Evolutionary conservation across 2,329 filamentous ascomycete genomes (phyloP), one percentile per base, ranked within the genome.

Genomic region (Aspergillus aculeatinus): DNA sequence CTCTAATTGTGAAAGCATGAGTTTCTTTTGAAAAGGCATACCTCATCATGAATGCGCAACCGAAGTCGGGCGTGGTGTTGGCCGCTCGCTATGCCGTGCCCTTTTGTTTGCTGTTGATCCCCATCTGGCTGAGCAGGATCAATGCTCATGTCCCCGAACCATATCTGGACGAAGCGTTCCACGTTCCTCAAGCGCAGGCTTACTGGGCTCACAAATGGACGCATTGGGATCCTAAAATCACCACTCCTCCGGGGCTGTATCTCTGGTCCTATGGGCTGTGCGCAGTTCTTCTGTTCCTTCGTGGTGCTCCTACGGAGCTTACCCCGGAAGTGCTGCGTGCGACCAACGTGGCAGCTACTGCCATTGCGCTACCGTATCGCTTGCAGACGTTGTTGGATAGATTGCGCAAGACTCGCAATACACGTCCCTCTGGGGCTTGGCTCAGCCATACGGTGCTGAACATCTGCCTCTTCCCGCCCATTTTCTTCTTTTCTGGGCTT

Each of bases 191-290:
- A 77, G 92, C 92, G 0, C 91, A 96, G 69, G 86, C 85, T 31
- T 99, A 96, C 75, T 97, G 93, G 74, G 74, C 84, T 47, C 88
- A 89, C 11, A 83, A 84, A 57, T 96, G 89, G 79, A 73, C 76
- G 12, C 82, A 91, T 58, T 99, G 95, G 95, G 93, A 99, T 76
- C 89, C 94, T 61, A 99, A 98, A 74, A 95, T 99, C 72, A 99
- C 95, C 0, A 99, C 95, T 1, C 95, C 95, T 0, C 94, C 95
- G 0, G 95, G 93, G 35, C 79, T 99, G 80, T 92, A 82, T 70
- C 81, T 80, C 51, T 73, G 66, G 65, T 75, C 76, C 79, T 92
- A 81, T 73, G 81, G 75, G 29, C 58, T 69, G 23, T 70, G 72
- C 58, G 67, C 70, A 12, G 55, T 58, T 11, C 59, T 66, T 6